A percentile compares a stretch with the other conserved stretches of the same genome.
Conservation (phyloP, 169 alveolate species). For the Besnoitia besnoiti region DNA sequence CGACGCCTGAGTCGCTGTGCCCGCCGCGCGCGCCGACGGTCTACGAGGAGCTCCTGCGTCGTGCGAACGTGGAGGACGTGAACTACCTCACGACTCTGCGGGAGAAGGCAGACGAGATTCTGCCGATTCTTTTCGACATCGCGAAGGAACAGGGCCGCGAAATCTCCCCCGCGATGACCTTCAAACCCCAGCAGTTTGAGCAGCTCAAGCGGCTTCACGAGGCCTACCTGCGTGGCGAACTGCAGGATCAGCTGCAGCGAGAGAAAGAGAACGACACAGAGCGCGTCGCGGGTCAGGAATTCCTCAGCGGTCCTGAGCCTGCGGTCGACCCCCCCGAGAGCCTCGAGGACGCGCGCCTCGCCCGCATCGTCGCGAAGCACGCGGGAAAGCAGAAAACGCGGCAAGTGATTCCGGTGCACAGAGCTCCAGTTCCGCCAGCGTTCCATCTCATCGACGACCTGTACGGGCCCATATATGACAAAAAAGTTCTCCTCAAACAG, state of each 20-base stretch:
- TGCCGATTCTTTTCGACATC: neutral
- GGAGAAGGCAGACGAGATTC: constrained; percentile 5
- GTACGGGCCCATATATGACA: constrained; percentile 28
- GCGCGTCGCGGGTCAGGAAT: neutral
- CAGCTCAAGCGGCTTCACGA: neutral
- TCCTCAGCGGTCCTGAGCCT: neutral
- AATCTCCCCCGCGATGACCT: neutral
- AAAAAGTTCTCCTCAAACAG: constrained; percentile 1
- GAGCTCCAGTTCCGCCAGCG: neutral
- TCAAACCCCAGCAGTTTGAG: constrained; percentile 29
- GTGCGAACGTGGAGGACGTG: neutral
- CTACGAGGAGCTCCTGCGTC: constrained; percentile 10
- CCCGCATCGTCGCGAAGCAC: neutral
- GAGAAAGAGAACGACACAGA: neutral
- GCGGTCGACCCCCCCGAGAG: neutral
- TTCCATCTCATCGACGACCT: constrained; percentile 11
- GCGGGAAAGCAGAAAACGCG: neutral
- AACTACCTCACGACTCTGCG: neutral
- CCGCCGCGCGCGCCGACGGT: neutral
- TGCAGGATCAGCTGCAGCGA: neutral
- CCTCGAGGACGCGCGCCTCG: neutral
- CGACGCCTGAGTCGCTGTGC: neutral
- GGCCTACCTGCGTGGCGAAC: neutral
- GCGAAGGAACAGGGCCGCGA: neutral
- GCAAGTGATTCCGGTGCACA: neutral